Evolutionary conservation across 495 filamentous ascomycete genomes (phyloP).

Genomic region (Penicillium silybi): DNA sequence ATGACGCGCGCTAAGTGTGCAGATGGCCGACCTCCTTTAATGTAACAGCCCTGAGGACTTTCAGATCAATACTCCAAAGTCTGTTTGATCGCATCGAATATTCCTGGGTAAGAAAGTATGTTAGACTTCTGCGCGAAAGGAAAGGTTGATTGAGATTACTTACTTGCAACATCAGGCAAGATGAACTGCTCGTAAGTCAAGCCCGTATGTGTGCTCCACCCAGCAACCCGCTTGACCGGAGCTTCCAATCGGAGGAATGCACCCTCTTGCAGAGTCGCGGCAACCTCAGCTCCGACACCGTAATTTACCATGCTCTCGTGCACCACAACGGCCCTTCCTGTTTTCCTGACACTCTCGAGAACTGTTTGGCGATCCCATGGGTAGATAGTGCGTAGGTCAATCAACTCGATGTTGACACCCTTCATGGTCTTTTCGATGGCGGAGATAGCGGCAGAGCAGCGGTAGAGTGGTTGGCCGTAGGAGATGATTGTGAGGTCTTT

Average conservation of each 20-base stretch:
- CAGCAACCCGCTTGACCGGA: constrained; percentile 86
- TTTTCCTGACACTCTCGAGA: constrained; percentile 81
- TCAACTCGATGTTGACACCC: constrained; percentile 77
- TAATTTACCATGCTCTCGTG: constrained; percentile 97
- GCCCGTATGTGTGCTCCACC: constrained; percentile 85
- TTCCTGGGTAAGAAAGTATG: background rate
- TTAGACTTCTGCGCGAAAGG: background rate
- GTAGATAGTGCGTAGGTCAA: constrained; percentile 88
- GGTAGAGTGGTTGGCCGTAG: constrained; percentile 90
- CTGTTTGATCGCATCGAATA: constrained; percentile 6
- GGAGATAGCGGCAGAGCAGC: constrained; percentile 73
- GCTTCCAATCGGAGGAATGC: constrained; percentile 87
- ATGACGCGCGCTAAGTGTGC: background rate
- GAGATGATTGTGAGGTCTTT: constrained; percentile 82
- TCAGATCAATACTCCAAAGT: constrained; percentile 6
- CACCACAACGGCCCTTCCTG: constrained; percentile 84
- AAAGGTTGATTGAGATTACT: constrained; percentile 30
- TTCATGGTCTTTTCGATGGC: constrained; percentile 73
- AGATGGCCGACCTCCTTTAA: background rate
- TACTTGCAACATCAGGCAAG: constrained; percentile 85
- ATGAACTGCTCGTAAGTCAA: constrained; percentile 83
- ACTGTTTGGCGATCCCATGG: constrained; percentile 91
- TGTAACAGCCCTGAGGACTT: background rate
- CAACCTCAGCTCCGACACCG: constrained; percentile 89
- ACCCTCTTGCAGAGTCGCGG: constrained; percentile 84